These are phyloP conservation scores for Colletotrichum costaricense DNA, from an alignment of 2,329 filamentous ascomycete species.

Conservation along the genomic window DNA sequence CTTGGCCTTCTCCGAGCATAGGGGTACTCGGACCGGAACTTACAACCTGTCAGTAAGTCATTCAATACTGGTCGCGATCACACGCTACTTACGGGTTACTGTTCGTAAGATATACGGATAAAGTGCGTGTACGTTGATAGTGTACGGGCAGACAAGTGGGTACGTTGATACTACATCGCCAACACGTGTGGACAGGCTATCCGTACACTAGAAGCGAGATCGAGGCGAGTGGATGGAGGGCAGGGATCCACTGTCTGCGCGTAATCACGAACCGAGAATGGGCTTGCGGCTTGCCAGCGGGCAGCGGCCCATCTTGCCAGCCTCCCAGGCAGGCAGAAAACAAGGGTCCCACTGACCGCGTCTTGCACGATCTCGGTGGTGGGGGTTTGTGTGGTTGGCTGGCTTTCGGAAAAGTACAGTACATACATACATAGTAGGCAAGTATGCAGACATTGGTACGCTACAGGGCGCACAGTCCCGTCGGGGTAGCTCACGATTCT, in stretches of 20 bases:
- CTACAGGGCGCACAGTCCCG: not conserved
- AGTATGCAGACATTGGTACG: not conserved
- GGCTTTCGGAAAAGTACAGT: not conserved
- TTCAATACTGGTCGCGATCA: too few relatives aligned
- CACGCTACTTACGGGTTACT: too few relatives aligned
- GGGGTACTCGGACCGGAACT: not conserved
- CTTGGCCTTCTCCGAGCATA: not conserved
- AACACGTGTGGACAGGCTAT: not conserved
- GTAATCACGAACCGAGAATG: constrained; percentile 13
- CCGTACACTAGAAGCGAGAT: not conserved
- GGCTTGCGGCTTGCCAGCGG: not conserved
- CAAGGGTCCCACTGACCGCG: constrained; percentile 23
- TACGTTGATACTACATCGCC: not conserved
- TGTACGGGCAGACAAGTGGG: not conserved
- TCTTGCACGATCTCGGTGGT: constrained; percentile 21
- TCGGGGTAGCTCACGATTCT: not conserved
- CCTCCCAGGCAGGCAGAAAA: constrained; percentile 16
- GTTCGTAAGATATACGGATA: not conserved
- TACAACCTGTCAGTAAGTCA: not conserved
- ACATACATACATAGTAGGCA: too few relatives aligned
- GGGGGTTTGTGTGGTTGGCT: constrained; percentile 17
- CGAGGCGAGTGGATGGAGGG: not conserved
- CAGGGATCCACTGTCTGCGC: constrained; percentile 15
- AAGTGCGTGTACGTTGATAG: not conserved
- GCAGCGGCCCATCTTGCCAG: constrained; percentile 1